Evolutionary conservation across 2,329 filamentous ascomycete genomes (phyloP), one percentile per base, ranked within the genome.

Genomic region (Arthrinium phaeospermum): DNA sequence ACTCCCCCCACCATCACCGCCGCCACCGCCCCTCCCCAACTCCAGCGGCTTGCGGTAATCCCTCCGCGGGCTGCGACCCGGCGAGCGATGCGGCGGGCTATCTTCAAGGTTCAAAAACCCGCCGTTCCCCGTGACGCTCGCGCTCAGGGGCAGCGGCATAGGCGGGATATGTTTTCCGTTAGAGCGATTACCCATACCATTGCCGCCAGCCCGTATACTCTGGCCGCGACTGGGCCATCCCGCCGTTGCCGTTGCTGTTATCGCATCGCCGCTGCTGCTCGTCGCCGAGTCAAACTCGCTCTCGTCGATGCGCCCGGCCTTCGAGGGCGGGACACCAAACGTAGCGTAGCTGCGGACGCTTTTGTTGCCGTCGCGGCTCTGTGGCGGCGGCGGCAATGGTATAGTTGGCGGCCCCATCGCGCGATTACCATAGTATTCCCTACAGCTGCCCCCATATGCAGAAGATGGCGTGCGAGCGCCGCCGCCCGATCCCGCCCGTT

Each of bases 301-400:
- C 70, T 64, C 57, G 3, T 64, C 57, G 19, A 64, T 22, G 51
- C 22, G 75, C 74, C 46, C 74, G 73, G 24, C 69, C 16, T 2
- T 73, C 70, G 24, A 71, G 71, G 14, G 69, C 70, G 13, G 27
- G 37, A 30, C 30, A 72, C 75, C 75, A n/a, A 78, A 77, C 1
- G 77, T 77, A 2, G 75, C 72, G 4, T 72, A 72, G 68, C 76
- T 79, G 16, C 78, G 75, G 44, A 77, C 76, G 70, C 76, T 78
- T 22, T 70, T 73, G n/a, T 5, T 4, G 12, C 72, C 67, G 34
- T 71, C 72, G 27, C 51, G 47, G 34, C 67, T 71, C 30, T 46
- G 70, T 19, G 67, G 53, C 4, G 64, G 69, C 41, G 49, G 68
- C 16, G 61, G 27, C 24, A 64, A 19, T 30, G 57, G 57, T 13